Evolutionary conservation across 306 rosid species (phyloP).

Genomic region (Medicago arabica): DNA sequence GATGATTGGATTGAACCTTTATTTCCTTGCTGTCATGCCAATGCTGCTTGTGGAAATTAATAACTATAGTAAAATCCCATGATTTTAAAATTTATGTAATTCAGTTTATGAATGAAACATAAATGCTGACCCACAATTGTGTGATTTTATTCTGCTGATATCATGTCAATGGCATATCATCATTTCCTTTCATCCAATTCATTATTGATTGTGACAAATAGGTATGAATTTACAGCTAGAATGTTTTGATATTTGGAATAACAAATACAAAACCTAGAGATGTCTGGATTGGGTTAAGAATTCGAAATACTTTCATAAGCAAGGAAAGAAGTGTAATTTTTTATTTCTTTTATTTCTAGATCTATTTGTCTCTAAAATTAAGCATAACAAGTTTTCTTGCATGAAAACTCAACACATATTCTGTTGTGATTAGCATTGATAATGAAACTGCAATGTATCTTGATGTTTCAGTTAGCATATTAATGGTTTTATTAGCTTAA

Average conservation of each 20-base stretch:
- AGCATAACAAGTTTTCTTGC: background rate
- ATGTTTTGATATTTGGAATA: background rate
- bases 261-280: background rate
- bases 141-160: slow-evolving; percentile 1
- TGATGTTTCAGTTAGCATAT: slow-evolving; percentile 16
- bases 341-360: background rate
- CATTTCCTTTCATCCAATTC: background rate
- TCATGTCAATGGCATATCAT: slow-evolving; percentile 1
- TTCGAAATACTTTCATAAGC: background rate
- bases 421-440: slow-evolving; percentile 12
- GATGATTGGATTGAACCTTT: slow-evolving; percentile 33
- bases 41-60: slow-evolving; percentile 23
- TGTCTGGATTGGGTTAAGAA: slow-evolving; percentile 1
- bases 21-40: slow-evolving; percentile 30
- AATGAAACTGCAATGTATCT: background rate
- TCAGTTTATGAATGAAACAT: slow-evolving; percentile 27
- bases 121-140: slow-evolving; percentile 16
- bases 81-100: slow-evolving; percentile 27
- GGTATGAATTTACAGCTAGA: slow-evolving; percentile 17
- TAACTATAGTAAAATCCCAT: slow-evolving; percentile 25
- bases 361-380: background rate
- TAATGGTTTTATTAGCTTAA: slow-evolving; percentile 25
- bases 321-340: slow-evolving; percentile 9
- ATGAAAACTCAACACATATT: slow-evolving; percentile 1
- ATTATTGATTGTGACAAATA: background rate